Conservation (phyloP, 1,139 yeast genomes). For the Hyphopichia fennica region DNA sequence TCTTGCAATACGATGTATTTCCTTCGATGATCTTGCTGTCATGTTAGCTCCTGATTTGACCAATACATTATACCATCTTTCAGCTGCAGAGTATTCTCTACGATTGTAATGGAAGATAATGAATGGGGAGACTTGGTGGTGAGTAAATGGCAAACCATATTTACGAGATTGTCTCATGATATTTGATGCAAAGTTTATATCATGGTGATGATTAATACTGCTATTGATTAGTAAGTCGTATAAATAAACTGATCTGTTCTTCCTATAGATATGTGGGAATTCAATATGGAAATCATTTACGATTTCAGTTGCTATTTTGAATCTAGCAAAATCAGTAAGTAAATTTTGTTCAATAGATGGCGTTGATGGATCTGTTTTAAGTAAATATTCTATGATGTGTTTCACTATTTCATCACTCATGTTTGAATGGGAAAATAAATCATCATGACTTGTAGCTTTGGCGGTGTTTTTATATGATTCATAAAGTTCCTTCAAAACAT, state of each 20-base stretch:
- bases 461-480: constrained; percentile 16
- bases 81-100: constrained; percentile 30
- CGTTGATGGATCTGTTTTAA: constrained; percentile 21
- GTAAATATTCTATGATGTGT: constrained; percentile 28
- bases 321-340: constrained; percentile 12
- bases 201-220: constrained; percentile 31
- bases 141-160: constrained; percentile 33
- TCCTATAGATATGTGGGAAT: constrained; percentile 4
- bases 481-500: constrained; percentile 14
- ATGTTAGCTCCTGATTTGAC: constrained; percentile 33
- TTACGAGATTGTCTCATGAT: constrained; percentile 27
- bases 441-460: neutral
- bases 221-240: constrained; percentile 33
- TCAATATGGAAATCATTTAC: constrained; percentile 19
- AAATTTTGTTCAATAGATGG: neutral
- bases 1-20: constrained; percentile 35
- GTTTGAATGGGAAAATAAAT: constrained; percentile 6
- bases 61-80: constrained; percentile 40
- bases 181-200: constrained; percentile 34
- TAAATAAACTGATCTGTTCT: constrained; percentile 19
- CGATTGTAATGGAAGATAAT: constrained; percentile 36
- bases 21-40: constrained; percentile 25
- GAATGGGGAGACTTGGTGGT: constrained; percentile 43
- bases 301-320: constrained; percentile 30
- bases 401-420: constrained; percentile 29